These are phyloP conservation scores for Quercus mongolica DNA, from an alignment of 306 rosid genomes.

Conservation along the genomic window DNA sequence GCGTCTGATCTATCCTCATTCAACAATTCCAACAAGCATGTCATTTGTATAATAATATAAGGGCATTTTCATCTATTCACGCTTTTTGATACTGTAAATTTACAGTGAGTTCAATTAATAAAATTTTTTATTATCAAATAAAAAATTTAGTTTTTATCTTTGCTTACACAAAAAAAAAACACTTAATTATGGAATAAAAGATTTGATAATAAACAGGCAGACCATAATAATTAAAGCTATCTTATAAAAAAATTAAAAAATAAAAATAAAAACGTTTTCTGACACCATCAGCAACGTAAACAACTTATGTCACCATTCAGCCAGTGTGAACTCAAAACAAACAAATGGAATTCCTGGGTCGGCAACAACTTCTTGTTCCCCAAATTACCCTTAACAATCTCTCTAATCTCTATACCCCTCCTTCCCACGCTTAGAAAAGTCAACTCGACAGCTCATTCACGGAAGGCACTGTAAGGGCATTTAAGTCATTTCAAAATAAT, in stretches of 20 bases:
- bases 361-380: neutral
- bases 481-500: neutral
- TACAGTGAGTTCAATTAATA: rapidly evolving
- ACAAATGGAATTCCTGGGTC: neutral
- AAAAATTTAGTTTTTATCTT: too few relatives aligned
- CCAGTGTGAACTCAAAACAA: neutral
- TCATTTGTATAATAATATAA: neutral
- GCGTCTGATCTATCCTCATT: neutral
- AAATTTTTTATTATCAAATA: too few relatives aligned
- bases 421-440: neutral
- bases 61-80: neutral
- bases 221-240: too few relatives aligned
- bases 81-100: rapidly evolving
- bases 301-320: neutral
- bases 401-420: neutral
- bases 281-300: neutral
- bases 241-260: too few relatives aligned
- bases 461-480: neutral
- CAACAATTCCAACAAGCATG: neutral
- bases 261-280: neutral
- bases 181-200: rapidly evolving
- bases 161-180: too few relatives aligned
- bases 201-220: too few relatives aligned
- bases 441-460: constrained; percentile 29
- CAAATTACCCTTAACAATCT: neutral